Base-by-base conservation (phyloP, 306 rosid species). In the Cotoneaster glaucophyllus region DNA sequence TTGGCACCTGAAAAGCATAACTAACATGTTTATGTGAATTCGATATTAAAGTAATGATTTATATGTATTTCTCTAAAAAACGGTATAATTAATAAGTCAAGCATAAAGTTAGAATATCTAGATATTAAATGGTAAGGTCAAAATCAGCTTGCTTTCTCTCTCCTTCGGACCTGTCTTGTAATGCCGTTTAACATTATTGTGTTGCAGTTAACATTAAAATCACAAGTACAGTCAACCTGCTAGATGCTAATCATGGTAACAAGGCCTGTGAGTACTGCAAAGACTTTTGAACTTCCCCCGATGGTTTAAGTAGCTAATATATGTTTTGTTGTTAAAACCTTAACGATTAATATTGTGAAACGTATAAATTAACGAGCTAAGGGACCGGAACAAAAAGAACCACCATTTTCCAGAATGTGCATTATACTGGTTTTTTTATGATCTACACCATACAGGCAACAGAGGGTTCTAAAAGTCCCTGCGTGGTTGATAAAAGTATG, bases 1-100 rank as follows among this genome's bases (percentile, higher is more conserved):
- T 75, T 52, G 97, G 94, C 66, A 91, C 94, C 97, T 91, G 64
- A 25, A 67, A 43, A 31, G 77, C 66, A 69, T 70, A 71, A 3
- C 24, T 25, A 28, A 70, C 15, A 73, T 74, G 26, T 32, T 64
- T 8, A 59, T 19, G 48, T 32, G 29, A 67, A 53, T 53, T 13
- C 32, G 44, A 63, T n/a, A 17, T 41, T 52, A n/a, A 24, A 53
- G 9, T 39, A 31, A 53, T 4, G 61, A 32, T 18, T 15, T 10
- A 5, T 28, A 32, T 26, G 54, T 11, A 43, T 69, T 43, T 32
- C 71, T 25, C 3, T 31, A 48, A 71, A 59, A n/a, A 22, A 24
- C 26, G 9, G 22, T 70, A 67, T 15, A 32, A 58, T 1, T 19
- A 18, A 28, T 41, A 31, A 34, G 56, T 18, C 14, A 64, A n/a